Evolutionary conservation across 352 stramenopile species (phyloP).

Genomic region (Paralagenidium karlingii): DNA sequence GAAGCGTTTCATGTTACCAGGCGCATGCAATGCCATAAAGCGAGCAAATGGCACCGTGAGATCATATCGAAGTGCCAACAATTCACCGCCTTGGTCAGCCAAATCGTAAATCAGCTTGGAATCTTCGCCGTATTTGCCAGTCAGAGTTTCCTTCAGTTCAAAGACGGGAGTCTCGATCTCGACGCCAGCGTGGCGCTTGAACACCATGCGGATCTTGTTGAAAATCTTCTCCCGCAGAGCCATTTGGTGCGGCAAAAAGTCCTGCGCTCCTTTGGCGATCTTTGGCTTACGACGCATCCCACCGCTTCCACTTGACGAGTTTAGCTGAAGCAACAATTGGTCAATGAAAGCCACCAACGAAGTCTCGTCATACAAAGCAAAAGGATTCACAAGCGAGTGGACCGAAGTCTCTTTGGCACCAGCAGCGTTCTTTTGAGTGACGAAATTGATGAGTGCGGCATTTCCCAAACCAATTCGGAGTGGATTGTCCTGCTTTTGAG

Average conservation of each 20-base stretch:
- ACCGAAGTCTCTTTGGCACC: too few species aligned
- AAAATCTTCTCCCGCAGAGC: conserved; percentile 94
- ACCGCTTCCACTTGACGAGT: conserved; percentile 57
- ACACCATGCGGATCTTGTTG: conserved; percentile 94
- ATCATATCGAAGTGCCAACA: conserved; percentile 93
- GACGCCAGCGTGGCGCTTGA: conserved; percentile 96
- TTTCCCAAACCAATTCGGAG: conserved; percentile 55
- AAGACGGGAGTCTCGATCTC: conserved; percentile 98
- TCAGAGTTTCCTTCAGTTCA: conserved; percentile 98
- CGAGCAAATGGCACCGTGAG: conserved; percentile 97
- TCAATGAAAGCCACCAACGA: conserved; percentile 1
- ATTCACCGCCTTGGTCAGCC: conserved; percentile 94
- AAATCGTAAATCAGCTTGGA: conserved; percentile 99
- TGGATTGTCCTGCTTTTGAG: too few species aligned
- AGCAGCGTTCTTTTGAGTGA: too few species aligned
- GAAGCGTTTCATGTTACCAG: conserved; percentile 98
- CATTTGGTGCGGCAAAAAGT: conserved; percentile 96
- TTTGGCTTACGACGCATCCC: conserved; percentile 74
- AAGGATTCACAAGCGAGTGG: too few species aligned
- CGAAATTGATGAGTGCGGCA: conserved; percentile 40
- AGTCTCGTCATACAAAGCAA: too few species aligned
- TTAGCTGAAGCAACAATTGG: conserved; percentile 11
- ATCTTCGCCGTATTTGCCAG: conserved; percentile 98
- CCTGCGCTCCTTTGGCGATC: conserved; percentile 87
- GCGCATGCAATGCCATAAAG: conserved; percentile 95